These are phyloP conservation scores for Margaritispora aquatica DNA, from an alignment of 495 filamentous ascomycete species.

Conservation along the genomic window DNA sequence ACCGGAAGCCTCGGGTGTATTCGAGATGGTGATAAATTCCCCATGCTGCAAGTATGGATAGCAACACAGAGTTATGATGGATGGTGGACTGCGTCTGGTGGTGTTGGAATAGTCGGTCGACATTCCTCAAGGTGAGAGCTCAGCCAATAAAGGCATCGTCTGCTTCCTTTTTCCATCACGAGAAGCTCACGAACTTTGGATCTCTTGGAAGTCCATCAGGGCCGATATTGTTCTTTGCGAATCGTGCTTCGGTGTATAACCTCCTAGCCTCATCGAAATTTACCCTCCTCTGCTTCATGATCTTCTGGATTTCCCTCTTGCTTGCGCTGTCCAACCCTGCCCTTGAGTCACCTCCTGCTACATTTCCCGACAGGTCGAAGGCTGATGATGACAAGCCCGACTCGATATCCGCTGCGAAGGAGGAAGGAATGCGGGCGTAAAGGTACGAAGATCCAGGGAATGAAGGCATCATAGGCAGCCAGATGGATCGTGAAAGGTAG, in stretches of 20 bases:
- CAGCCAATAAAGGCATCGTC: not conserved
- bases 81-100: not conserved
- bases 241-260: slow-evolving; percentile 75
- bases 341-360: slow-evolving; percentile 68
- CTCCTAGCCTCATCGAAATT: slow-evolving; percentile 87
- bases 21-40: not conserved
- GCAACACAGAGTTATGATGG: not conserved
- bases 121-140: not conserved
- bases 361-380: slow-evolving; percentile 76
- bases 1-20: not conserved
- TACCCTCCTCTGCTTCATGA: slow-evolving; percentile 77
- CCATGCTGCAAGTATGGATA: not conserved
- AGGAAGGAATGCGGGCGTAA: slow-evolving; percentile 68
- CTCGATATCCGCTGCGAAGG: slow-evolving; percentile 77
- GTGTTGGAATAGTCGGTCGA: too few species aligned
- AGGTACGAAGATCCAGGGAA: slow-evolving; percentile 45
- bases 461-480: slow-evolving; percentile 52
- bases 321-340: slow-evolving; percentile 70
- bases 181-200: slow-evolving; percentile 93
- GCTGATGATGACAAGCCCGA: slow-evolving; percentile 72
- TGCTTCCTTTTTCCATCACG: slow-evolving; percentile 23
- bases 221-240: slow-evolving; percentile 80
- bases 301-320: slow-evolving; percentile 73
- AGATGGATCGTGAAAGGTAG: slow-evolving; percentile 72
- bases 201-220: slow-evolving; percentile 83